A percentile compares a stretch with the other conserved stretches of the same genome.
Evolutionary conservation across 345 rosid species (phyloP).

Genomic region (Mangifera indica): DNA sequence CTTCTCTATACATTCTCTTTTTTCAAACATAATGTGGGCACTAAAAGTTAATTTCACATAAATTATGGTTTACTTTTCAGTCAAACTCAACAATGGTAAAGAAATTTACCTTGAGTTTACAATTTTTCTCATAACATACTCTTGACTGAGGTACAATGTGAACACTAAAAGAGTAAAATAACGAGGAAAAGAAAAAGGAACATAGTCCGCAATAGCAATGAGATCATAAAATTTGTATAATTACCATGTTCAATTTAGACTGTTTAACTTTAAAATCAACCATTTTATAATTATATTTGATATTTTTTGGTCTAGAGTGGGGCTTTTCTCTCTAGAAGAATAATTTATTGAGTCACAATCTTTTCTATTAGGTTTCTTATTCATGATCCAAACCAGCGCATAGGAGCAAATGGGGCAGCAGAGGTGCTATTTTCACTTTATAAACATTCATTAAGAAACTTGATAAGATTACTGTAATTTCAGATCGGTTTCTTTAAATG

Average conservation of each 20-base stretch:
- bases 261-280: neutral
- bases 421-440: slow-evolving; percentile 48
- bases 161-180: neutral
- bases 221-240: neutral
- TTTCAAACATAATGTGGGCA: neutral
- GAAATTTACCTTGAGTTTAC: neutral
- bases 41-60: too few species aligned
- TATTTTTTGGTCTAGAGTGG: neutral
- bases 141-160: neutral
- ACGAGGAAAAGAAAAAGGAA: neutral
- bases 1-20: neutral
- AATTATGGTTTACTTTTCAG: neutral
- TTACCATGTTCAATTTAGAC: neutral
- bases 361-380: slow-evolving; percentile 53
- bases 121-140: neutral
- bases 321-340: neutral
- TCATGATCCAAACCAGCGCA: slow-evolving; percentile 61
- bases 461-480: slow-evolving; percentile 12
- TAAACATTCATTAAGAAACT: slow-evolving; percentile 6
- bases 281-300: neutral
- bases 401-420: slow-evolving; percentile 68
- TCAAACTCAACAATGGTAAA: neutral
- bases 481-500: slow-evolving; percentile 8
- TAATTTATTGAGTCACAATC: slow-evolving; percentile 12
- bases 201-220: neutral